Evolutionary conservation across 2,329 filamentous ascomycete genomes (phyloP).

Genomic region (Aspergillus ibericus): DNA sequence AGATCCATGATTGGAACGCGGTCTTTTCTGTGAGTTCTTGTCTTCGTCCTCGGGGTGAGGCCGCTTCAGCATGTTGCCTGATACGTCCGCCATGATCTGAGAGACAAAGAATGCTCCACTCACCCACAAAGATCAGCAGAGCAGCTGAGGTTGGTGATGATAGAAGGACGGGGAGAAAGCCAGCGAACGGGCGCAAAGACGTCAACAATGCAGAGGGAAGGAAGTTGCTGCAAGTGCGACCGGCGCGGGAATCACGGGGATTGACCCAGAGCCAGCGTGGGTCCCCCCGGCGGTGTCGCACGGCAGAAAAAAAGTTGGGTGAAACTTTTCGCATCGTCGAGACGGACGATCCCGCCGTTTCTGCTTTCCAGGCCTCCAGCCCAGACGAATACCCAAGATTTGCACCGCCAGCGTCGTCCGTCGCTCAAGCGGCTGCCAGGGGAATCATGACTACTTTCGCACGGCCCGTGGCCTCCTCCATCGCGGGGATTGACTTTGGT

Average conservation of each 20-base stretch:
- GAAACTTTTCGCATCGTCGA: slow-evolving; percentile 35
- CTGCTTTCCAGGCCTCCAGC: slow-evolving; percentile 21
- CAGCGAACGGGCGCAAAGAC: neutral
- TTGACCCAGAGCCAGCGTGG: slow-evolving; percentile 14
- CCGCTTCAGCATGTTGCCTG: slow-evolving; percentile 48
- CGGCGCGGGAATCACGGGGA: slow-evolving; percentile 11
- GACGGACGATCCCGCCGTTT: slow-evolving; percentile 30
- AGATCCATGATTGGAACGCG: slow-evolving; percentile 53
- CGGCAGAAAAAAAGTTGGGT: slow-evolving; percentile 43
- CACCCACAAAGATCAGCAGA: slow-evolving; percentile 12
- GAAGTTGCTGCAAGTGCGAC: neutral
- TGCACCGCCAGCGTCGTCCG: slow-evolving; percentile 33
- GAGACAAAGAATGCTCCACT: slow-evolving; percentile 9
- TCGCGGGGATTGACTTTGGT: slow-evolving; percentile 85
- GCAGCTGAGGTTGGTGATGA: neutral
- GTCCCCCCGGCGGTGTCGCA: slow-evolving; percentile 27
- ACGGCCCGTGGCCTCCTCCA: slow-evolving; percentile 78
- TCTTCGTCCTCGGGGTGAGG: slow-evolving; percentile 50
- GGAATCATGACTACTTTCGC: slow-evolving; percentile 50
- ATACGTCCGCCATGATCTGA: slow-evolving; percentile 43
- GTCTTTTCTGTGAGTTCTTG: slow-evolving; percentile 47
- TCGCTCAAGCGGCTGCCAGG: slow-evolving; percentile 35
- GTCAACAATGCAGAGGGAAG: slow-evolving; percentile 4
- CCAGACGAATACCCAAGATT: slow-evolving; percentile 14
- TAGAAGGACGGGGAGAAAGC: neutral